These are phyloP conservation scores for Trichophyton simii DNA, from an alignment of 2,329 filamentous ascomycete genomes.

Conservation along the genomic window DNA sequence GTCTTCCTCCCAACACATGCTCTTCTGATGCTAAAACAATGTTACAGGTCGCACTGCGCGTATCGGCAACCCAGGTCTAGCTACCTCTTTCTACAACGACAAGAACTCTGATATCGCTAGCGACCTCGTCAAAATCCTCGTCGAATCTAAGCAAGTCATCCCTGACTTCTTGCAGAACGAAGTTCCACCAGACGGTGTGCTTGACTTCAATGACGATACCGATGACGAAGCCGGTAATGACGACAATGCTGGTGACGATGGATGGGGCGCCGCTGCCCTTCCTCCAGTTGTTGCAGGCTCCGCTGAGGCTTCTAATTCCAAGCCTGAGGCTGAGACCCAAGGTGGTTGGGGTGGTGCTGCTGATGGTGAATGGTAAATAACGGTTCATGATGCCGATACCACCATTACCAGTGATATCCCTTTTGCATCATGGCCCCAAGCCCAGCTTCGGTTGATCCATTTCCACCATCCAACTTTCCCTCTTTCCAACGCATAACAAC, in stretches of 20 bases:
- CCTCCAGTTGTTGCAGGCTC: not conserved
- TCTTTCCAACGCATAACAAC: too few relatives aligned
- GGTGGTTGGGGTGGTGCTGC: not conserved
- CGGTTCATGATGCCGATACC: not conserved
- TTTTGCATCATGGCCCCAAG: not conserved
- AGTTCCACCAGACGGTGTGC: constrained; percentile 29
- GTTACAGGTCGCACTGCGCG: constrained; percentile 71
- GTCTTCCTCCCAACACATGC: not conserved
- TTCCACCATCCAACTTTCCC: not conserved
- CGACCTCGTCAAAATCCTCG: constrained; percentile 64
- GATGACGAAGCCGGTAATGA: constrained; percentile 29
- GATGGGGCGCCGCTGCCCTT: not conserved
- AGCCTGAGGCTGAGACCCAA: not conserved
- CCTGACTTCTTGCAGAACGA: constrained; percentile 67
- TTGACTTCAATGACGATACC: constrained; percentile 44
- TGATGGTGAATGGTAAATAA: not conserved
- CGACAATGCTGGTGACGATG: constrained; percentile 1
- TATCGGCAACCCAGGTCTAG: constrained; percentile 74
- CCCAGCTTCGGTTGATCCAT: not conserved
- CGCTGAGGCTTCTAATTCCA: not conserved
- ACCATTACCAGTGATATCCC: not conserved
- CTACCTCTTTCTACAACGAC: constrained; percentile 80
- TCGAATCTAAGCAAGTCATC: constrained; percentile 65
- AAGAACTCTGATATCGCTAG: constrained; percentile 57
- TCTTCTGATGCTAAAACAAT: not conserved